phyloP scores from a whole-genome alignment of 768 basidiomycete species.

The Termitomyces sp. region DNA sequence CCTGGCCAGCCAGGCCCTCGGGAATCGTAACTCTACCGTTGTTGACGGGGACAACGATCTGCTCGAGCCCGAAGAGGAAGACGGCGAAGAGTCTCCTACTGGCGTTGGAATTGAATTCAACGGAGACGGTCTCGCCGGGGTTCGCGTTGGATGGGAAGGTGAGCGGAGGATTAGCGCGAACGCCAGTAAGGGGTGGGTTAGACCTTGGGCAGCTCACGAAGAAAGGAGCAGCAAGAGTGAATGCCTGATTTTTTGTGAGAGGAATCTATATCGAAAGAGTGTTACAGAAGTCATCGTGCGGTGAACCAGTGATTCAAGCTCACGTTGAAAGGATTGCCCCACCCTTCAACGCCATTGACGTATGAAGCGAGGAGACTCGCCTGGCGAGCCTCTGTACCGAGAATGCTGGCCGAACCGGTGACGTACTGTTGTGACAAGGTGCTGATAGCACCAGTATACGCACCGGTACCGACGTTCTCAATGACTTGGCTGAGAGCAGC shows the following conservation, averaged over 20 bases:
- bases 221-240: slow-evolving; percentile 32
- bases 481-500: slow-evolving; percentile 6
- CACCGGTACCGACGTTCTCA: slow-evolving; percentile 10
- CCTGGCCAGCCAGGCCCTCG: slow-evolving; percentile 4
- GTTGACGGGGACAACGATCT: slow-evolving; percentile 4
- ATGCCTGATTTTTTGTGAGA: slow-evolving; percentile 24
- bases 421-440: slow-evolving; percentile 6
- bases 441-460: slow-evolving; percentile 8
- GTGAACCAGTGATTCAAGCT: neutral
- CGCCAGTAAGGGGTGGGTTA: slow-evolving; percentile 38
- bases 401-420: slow-evolving; percentile 9
- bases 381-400: slow-evolving; percentile 13
- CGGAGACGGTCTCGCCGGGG: slow-evolving; percentile 5
- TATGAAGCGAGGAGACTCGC: slow-evolving; percentile 5
- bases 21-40: slow-evolving; percentile 9
- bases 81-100: slow-evolving; percentile 1
- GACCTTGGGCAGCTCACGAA: slow-evolving; percentile 43
- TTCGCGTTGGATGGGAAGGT: slow-evolving; percentile 16
- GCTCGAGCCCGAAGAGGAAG: slow-evolving; percentile 7
- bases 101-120: neutral
- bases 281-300: neutral
- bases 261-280: slow-evolving; percentile 17
- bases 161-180: slow-evolving; percentile 44
- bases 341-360: slow-evolving; percentile 10
- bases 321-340: slow-evolving; percentile 11